These are phyloP conservation scores for Candida dajiaensis DNA, from an alignment of 805 yeast genomes.

Conservation along the genomic window DNA sequence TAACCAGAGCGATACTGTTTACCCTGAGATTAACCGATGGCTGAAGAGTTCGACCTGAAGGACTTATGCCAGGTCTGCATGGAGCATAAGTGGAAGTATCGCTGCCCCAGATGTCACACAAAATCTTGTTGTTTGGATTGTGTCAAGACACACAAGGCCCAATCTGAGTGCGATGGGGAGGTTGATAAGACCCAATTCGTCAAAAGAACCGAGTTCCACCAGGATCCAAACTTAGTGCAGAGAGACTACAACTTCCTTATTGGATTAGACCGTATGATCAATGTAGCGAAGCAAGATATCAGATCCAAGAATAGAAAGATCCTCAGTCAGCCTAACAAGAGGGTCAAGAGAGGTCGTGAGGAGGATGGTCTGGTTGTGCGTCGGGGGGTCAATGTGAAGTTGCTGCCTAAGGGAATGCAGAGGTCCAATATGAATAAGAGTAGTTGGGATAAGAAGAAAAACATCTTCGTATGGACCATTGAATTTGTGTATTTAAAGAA, in stretches of 20 bases:
- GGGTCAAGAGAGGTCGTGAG: slow-evolving; percentile 8
- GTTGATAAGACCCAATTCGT: slow-evolving; percentile 58
- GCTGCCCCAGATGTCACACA: slow-evolving; percentile 71
- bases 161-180: slow-evolving; percentile 58
- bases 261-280: slow-evolving; percentile 51
- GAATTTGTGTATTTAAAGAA: slow-evolving; percentile 54
- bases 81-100: slow-evolving; percentile 46
- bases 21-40: background rate
- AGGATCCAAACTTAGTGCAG: slow-evolving; percentile 40
- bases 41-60: slow-evolving; percentile 2
- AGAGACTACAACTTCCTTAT: slow-evolving; percentile 78
- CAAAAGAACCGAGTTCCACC: slow-evolving; percentile 38
- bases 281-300: slow-evolving; percentile 51
- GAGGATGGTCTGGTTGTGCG: slow-evolving; percentile 28
- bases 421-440: slow-evolving; percentile 59
- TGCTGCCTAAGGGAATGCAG: slow-evolving; percentile 71
- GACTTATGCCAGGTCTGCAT: slow-evolving; percentile 43
- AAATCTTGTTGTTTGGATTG: slow-evolving; percentile 69
- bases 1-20: no score
- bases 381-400: slow-evolving; percentile 61
- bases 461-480: slow-evolving; percentile 69
- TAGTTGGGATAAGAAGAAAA: slow-evolving; percentile 58
- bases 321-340: slow-evolving; percentile 22
- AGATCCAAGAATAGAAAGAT: slow-evolving; percentile 39
- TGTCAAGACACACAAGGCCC: slow-evolving; percentile 61